A percentile compares a stretch with the other conserved stretches of the same genome.
These are phyloP conservation scores for Coniferiporia sulphurascens DNA, from an alignment of 1,284 basidiomycete species.

Conservation along the genomic window DNA sequence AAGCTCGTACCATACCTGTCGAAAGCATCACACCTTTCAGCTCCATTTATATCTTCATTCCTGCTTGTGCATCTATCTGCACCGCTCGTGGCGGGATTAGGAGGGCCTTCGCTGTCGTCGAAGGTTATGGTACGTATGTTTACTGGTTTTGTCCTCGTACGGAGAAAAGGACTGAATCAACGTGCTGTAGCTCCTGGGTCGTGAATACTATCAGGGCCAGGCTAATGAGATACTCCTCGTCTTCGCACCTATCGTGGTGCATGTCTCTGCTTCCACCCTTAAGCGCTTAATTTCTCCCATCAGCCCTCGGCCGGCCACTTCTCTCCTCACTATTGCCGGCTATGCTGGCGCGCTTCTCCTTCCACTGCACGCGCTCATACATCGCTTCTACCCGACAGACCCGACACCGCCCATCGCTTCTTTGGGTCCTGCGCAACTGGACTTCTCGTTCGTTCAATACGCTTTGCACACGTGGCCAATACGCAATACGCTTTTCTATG, in stretches of 20 bases:
- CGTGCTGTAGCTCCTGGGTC: constrained; percentile 52
- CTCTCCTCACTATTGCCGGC: constrained; percentile 49
- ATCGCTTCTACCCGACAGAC: constrained; percentile 49
- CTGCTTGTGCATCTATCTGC: constrained; percentile 65
- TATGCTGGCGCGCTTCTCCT: constrained; percentile 50
- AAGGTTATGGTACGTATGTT: constrained; percentile 55
- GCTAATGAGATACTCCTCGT: constrained; percentile 62
- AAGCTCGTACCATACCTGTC: constrained; percentile 31
- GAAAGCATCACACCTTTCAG: constrained; percentile 46
- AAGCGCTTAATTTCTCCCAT: constrained; percentile 45
- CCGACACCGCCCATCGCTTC: constrained; percentile 42
- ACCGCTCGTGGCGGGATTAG: constrained; percentile 59
- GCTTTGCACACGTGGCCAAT: constrained; percentile 56
- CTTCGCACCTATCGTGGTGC: constrained; percentile 52
- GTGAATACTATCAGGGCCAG: constrained; percentile 73
- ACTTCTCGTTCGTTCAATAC: constrained; percentile 71
- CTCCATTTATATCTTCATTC: constrained; percentile 61
- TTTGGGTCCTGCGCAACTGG: constrained; percentile 66
- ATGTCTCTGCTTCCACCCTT: constrained; percentile 48
- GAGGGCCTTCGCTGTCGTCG: constrained; percentile 60
- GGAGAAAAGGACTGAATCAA: not conserved
- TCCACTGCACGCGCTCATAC: constrained; percentile 58
- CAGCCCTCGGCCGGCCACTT: constrained; percentile 28
- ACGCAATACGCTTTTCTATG: constrained; percentile 56
- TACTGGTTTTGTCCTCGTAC: not conserved